phyloP scores from a whole-genome alignment of 2,329 filamentous ascomycete genomes.

The Pyrenophora seminiperda region DNA sequence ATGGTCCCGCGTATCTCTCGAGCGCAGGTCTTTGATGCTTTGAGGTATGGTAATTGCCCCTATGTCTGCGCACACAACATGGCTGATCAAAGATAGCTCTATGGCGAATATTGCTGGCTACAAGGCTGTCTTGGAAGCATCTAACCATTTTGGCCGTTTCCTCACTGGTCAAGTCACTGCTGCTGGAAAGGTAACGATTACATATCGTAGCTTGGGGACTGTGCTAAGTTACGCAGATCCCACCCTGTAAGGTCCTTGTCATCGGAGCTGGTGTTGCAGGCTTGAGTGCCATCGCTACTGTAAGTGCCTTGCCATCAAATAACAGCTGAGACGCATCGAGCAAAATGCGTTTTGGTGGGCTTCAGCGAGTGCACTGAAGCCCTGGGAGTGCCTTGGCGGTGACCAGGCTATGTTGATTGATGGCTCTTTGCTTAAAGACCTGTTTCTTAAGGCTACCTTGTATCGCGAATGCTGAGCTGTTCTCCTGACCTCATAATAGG shows the following conservation, averaged over 20 bases:
- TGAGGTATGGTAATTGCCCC: conserved; percentile 53
- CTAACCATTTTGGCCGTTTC: conserved; percentile 86
- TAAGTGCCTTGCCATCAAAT: conserved; percentile 40
- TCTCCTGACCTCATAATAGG: conserved; percentile 47
- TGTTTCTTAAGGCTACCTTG: too few relatives aligned
- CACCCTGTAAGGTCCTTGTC: conserved; percentile 85
- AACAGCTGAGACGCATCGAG: background rate
- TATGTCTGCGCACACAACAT: too few relatives aligned
- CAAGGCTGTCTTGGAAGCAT: conserved; percentile 87
- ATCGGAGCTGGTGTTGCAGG: conserved; percentile 91
- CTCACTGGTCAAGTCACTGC: conserved; percentile 89
- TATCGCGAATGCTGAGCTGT: too few relatives aligned
- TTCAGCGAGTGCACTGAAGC: too few relatives aligned
- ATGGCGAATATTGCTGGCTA: conserved; percentile 97
- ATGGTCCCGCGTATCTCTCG: conserved; percentile 89
- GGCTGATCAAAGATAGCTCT: conserved; percentile 55
- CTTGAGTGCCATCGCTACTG: conserved; percentile 82
- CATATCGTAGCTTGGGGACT: background rate
- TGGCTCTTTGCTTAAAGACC: too few relatives aligned
- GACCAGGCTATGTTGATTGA: too few relatives aligned
- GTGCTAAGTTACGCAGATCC: conserved; percentile 64
- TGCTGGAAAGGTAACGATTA: conserved; percentile 62
- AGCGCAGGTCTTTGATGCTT: conserved; percentile 84
- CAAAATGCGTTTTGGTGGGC: background rate
- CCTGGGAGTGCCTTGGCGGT: too few relatives aligned